Percentiles rank a stretch among this genome's conserved stretches.
Evolutionary conservation across 768 basidiomycete genomes (phyloP).

Genomic region (Termitomyces sp.): DNA sequence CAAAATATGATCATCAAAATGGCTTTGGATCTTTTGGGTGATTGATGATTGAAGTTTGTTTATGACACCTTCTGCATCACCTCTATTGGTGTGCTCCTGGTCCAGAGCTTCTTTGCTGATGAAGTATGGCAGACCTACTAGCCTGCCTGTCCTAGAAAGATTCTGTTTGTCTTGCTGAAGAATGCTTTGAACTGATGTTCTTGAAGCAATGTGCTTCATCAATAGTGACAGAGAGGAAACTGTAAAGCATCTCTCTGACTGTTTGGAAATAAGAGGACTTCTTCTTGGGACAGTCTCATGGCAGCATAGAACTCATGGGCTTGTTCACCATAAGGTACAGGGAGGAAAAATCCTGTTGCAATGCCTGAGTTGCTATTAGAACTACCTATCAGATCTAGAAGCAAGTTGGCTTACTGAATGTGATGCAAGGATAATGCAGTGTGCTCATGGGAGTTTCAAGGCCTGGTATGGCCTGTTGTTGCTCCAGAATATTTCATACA

Average conservation of each 20-base stretch:
- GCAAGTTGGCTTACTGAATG: no score
- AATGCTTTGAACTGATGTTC: background rate
- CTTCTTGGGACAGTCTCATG: background rate
- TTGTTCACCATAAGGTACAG: background rate
- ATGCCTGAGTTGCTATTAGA: background rate
- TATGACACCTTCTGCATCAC: no score
- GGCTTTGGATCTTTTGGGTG: no score
- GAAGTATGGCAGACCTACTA: background rate
- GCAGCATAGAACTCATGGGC: background rate
- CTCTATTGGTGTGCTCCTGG: background rate
- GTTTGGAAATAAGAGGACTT: background rate
- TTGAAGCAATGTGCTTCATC: background rate
- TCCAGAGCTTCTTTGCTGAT: background rate
- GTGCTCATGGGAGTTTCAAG: background rate
- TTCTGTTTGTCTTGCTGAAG: background rate
- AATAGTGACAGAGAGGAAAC: background rate
- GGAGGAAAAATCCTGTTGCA: background rate
- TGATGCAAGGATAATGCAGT: background rate
- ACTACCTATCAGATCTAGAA: no score
- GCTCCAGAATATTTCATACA: background rate
- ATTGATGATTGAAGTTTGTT: no score
- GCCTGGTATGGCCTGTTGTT: background rate
- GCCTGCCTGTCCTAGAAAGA: background rate
- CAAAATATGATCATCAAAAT: no score
- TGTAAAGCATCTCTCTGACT: background rate